phyloP scores from a whole-genome alignment of 2,329 filamentous ascomycete species.

The Aspergillus bombycis region DNA sequence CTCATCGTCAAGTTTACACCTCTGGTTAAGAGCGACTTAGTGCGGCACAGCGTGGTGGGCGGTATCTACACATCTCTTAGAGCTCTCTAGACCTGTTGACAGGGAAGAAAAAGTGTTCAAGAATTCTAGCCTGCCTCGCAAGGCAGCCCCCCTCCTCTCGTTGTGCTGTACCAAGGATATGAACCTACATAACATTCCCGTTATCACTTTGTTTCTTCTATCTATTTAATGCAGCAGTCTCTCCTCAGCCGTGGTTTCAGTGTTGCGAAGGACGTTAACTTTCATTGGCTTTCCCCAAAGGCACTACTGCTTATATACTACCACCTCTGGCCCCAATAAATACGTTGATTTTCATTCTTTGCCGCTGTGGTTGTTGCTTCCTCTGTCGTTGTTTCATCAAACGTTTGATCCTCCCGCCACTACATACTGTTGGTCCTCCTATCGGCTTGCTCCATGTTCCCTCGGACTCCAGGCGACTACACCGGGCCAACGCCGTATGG shows the following conservation, averaged over 20 bases:
- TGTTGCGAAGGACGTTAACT: conserved; percentile 2
- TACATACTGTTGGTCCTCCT: conserved; percentile 15
- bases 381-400: conserved; percentile 18
- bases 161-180: conserved; percentile 24
- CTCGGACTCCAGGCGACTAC: conserved; percentile 23
- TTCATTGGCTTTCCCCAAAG: not conserved
- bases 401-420: conserved; percentile 31
- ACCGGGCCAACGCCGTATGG: conserved; percentile 32
- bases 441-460: conserved; percentile 32
- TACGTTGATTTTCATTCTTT: not conserved
- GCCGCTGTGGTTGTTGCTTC: not conserved
- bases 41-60: conserved; percentile 37
- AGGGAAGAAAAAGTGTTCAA: conserved; percentile 24
- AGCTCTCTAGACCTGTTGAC: conserved; percentile 36
- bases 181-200: conserved; percentile 27
- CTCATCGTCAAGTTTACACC: conserved; percentile 34
- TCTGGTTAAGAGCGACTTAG: conserved; percentile 27
- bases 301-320: not conserved
- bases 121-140: conserved; percentile 37
- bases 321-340: conserved; percentile 2
- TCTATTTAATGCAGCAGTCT: conserved; percentile 10
- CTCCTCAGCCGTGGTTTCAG: conserved; percentile 7
- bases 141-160: conserved; percentile 33
- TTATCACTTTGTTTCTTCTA: conserved; percentile 22
- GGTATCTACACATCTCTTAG: conserved; percentile 29